These are phyloP conservation scores for Tuber brumale DNA, from an alignment of 495 filamentous ascomycete genomes.

Conservation along the genomic window DNA sequence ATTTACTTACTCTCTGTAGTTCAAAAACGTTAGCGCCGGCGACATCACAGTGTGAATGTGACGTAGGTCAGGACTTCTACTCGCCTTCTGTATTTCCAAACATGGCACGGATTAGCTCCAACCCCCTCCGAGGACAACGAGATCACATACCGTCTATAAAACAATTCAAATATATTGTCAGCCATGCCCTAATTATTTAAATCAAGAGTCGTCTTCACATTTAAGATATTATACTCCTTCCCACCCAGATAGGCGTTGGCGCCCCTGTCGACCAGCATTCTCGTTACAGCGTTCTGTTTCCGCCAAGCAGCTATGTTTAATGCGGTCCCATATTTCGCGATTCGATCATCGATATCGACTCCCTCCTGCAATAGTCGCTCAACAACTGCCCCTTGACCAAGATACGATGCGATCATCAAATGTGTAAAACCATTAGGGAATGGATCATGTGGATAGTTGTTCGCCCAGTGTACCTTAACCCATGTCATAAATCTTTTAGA, in stretches of 20 bases:
- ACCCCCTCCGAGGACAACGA: background rate
- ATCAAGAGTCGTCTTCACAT: background rate
- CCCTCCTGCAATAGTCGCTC: background rate
- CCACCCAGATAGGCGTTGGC: background rate
- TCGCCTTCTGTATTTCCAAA: background rate
- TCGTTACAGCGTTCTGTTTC: background rate
- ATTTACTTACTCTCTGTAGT: too few species aligned
- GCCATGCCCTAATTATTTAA: background rate
- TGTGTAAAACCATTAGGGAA: background rate
- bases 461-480: constrained; percentile 10
- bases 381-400: background rate
- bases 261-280: background rate
- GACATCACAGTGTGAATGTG: too few species aligned
- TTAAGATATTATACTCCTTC: background rate
- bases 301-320: background rate
- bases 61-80: background rate
- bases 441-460: too few species aligned
- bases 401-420: background rate
- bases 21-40: too few species aligned
- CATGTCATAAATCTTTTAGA: constrained; percentile 10
- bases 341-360: background rate
- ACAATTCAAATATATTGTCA: background rate
- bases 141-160: background rate
- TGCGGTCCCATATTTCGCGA: background rate
- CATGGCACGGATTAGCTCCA: background rate